phyloP scores from a whole-genome alignment of 2,329 filamentous ascomycete genomes.

The Boeremia exigua region DNA sequence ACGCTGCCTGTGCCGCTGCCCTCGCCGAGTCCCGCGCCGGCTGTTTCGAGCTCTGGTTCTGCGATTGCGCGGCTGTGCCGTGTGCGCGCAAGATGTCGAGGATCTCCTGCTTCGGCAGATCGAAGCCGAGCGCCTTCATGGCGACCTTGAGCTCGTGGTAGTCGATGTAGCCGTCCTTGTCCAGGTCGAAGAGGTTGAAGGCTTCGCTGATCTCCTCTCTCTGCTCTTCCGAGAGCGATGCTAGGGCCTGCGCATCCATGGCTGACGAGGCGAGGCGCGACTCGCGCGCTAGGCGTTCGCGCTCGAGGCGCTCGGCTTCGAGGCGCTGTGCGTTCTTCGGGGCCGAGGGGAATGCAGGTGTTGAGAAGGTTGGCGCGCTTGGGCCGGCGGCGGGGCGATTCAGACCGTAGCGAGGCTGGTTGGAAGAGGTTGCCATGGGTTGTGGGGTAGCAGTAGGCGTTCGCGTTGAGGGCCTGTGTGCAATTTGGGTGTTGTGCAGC shows the following conservation, averaged over 20 bases:
- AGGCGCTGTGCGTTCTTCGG: conserved; percentile 50
- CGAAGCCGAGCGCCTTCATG: conserved; percentile 93
- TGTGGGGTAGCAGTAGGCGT: conserved; percentile 14
- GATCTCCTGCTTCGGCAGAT: conserved; percentile 84
- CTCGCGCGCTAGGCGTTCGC: conserved; percentile 50
- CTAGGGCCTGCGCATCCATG: conserved; percentile 56
- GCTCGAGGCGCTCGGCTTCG: conserved; percentile 50
- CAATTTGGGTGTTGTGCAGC: conserved; percentile 8
- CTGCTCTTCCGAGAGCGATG: conserved; percentile 80
- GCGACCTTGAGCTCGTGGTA: conserved; percentile 99
- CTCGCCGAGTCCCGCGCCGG: conserved; percentile 21
- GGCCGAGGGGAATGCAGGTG: conserved; percentile 50
- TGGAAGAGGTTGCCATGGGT: conserved; percentile 59
- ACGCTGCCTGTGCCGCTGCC: conserved; percentile 18
- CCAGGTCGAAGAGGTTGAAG: conserved; percentile 96
- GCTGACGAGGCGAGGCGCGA: conserved; percentile 37
- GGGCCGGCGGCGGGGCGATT: conserved; percentile 39
- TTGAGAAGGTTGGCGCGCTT: conserved; percentile 31
- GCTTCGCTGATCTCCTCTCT: conserved; percentile 93
- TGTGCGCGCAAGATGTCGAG: conserved; percentile 80
- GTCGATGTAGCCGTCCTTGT: conserved; percentile 92
- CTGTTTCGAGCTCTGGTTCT: conserved; percentile 8
- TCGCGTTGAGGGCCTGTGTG: conserved; percentile 12
- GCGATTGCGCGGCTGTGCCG: conserved; percentile 54
- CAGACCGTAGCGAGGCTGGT: conserved; percentile 63